Base-by-base conservation (phyloP, 805 yeast genomes). In the Candida golubevii region DNA sequence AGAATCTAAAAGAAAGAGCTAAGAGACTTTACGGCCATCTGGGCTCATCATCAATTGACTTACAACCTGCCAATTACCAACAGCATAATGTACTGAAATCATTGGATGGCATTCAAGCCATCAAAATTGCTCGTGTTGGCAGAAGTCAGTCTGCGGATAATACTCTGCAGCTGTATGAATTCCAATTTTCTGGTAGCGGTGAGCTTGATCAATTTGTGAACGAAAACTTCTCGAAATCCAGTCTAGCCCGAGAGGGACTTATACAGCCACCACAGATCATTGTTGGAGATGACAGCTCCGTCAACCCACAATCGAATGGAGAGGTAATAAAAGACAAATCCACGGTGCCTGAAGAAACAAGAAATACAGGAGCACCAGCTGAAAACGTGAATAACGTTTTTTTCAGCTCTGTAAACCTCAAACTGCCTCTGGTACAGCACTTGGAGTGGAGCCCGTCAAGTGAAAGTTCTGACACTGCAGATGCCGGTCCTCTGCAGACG, bases 1-100 rank as follows among this genome's bases (percentile, higher is more conserved):
- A 36, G 27, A 49, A 46, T 18, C 33, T 46, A 28, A 51, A 51
- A 35, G 49, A 50, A 26, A 41, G 42, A 10, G 55, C 55, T 3
- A 38, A 36, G 12, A 33, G 47, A 10, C 28, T 51, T 8, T 51
- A 51, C 30, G 52, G 48, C 10, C 12, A 23, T n/a, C 42, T 13
- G 18, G 39, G 46, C 34, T n/a, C 39, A 3, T 44, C 46, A 11
- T 42, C 46, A 9, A 37, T 44, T 1, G 46, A 44, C 15, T 31
- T 44, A 2, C 33, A 23, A 18, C 34, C 36, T 9, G 11, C 27
- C 12, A 13, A 29, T 2, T 31, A 31, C 7, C 38, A 14, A 33
- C n/a, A 18, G 6, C 46, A 44, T 30, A 26, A 33, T 14, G 33
- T 39, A 23, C 48, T 47, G 45, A 44, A 42, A 23, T 47, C 49